A percentile compares a stretch with the other conserved stretches of the same genome.
Conservation (phyloP, 768 basidiomycete species). For the Leucosporidium creatinivorum region DNA sequence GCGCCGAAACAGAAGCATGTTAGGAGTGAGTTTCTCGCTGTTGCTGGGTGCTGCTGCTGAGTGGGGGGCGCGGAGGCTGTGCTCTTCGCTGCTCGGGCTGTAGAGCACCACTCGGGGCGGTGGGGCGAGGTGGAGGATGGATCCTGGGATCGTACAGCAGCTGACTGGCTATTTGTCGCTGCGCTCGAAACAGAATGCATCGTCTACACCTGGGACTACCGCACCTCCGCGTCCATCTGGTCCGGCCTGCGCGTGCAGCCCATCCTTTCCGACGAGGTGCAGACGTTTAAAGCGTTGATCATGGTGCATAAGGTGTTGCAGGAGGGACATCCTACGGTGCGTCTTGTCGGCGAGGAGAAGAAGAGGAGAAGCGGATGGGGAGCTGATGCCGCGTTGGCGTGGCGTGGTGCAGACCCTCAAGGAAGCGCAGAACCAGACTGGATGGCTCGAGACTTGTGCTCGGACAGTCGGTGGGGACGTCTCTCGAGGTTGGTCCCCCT, state of each 20-base stretch:
- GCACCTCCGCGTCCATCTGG: conserved; percentile 96
- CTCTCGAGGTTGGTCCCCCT: conserved; percentile 54
- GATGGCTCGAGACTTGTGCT: conserved; percentile 96
- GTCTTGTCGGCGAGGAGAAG: conserved; percentile 36
- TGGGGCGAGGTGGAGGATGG: too few relatives aligned
- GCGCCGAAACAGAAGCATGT: conserved; percentile 99
- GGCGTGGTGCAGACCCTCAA: conserved; percentile 65
- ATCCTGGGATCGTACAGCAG: too few relatives aligned
- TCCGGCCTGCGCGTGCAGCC: conserved; percentile 93
- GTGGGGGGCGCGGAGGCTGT: background rate
- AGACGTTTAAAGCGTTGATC: conserved; percentile 96
- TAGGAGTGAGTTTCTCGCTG: conserved; percentile 60
- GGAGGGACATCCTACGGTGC: conserved; percentile 89
- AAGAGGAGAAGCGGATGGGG: background rate
- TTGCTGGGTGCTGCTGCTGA: background rate
- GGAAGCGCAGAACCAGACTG: conserved; percentile 92
- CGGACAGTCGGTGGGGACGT: conserved; percentile 76
- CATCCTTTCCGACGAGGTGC: conserved; percentile 91
- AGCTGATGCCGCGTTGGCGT: background rate
- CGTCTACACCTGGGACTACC: conserved; percentile 99
- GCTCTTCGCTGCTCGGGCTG: too few relatives aligned
- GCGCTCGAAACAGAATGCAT: conserved; percentile 75
- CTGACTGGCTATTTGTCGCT: background rate
- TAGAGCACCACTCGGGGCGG: background rate
- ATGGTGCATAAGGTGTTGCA: conserved; percentile 96